Percentiles rank a stretch among this genome's conserved stretches.
phyloP scores from a whole-genome alignment of 2,329 filamentous ascomycete genomes.

The Ceratocystis destructans region DNA sequence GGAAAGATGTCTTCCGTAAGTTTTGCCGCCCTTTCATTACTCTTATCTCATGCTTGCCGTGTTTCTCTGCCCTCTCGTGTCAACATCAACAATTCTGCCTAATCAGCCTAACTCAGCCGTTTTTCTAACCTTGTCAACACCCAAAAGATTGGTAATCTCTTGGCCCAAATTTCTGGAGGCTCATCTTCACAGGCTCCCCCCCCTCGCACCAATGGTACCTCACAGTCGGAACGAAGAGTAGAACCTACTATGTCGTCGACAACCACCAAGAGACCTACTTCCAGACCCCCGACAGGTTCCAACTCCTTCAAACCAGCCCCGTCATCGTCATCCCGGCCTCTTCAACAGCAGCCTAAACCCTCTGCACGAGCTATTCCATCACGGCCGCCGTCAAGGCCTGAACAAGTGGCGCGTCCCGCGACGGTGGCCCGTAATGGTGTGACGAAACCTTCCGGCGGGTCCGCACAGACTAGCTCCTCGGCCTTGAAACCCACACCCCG shows the following conservation, averaged over 20 bases:
- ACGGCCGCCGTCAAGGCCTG: slow-evolving; percentile 21
- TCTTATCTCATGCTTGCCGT: too few species aligned
- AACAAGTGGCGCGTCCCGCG: slow-evolving; percentile 17
- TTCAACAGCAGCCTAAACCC: slow-evolving; percentile 23
- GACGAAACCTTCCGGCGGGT: neutral
- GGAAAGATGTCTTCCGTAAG: slow-evolving; percentile 14
- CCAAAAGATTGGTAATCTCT: slow-evolving; percentile 16
- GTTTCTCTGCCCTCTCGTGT: neutral
- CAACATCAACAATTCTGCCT: neutral
- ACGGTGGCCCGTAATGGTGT: slow-evolving; percentile 13
- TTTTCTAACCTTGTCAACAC: slow-evolving; percentile 9
- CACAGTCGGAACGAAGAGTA: neutral
- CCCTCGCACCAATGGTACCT: neutral
- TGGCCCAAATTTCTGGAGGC: slow-evolving; percentile 15
- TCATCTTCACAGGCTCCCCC: slow-evolving; percentile 1
- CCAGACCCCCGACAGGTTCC: neutral
- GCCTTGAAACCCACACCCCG: neutral
- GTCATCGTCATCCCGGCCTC: slow-evolving; percentile 19
- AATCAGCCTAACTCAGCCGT: neutral
- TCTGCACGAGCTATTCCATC: slow-evolving; percentile 24
- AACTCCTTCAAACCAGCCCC: slow-evolving; percentile 6
- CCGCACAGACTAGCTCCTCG: neutral
- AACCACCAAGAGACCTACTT: neutral
- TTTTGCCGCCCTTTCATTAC: neutral
- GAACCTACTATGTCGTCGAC: neutral